Evolutionary conservation across 108 stramenopile species (phyloP), one percentile per base, ranked within the genome.

Genomic region (Skeletonema potamos): DNA sequence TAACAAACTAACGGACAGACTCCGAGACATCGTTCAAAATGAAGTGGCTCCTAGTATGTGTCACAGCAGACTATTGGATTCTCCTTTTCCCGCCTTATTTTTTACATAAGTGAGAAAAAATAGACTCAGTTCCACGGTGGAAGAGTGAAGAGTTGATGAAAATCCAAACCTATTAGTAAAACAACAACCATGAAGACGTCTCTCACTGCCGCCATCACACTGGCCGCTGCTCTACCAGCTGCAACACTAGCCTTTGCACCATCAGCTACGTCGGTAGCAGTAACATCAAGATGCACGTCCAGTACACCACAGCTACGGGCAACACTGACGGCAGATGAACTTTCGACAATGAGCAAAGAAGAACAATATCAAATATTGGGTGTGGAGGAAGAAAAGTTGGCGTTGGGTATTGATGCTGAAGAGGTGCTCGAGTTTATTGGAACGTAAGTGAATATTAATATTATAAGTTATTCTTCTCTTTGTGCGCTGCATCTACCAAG

Each of bases 381-480:
- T 27, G 59, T 57, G 73, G 85, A 73, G 43, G 69, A 72, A 55
- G 85, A 76, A 84, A 89, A 86, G 54, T 81, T 93, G 67, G 89
- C 89, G 0, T 44, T 90, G 22, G 92, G 92, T 9, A 77, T 93
- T 54, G 81, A 93, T 72, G 60, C 88, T 11, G 75, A 69, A 5
- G 88, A 90, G 48, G 86, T 94, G 34, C 67, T 92, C 62, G 58
- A 90, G 48, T 90, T 81, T 76, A 61, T 91, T 63, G 93, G 93
- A 75, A 94, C 86, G 87, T 90, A 64, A 92, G 90, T 89, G 15
- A 3, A 41, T n/a, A n/a, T n/a, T n/a, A n/a, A n/a, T n/a, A n/a
- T n/a, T n/a, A n/a, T n/a, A n/a, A n/a, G n/a, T n/a, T n/a, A n/a
- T n/a, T n/a, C n/a, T n/a, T n/a, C n/a, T n/a, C n/a, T n/a, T n/a